Base-by-base conservation (phyloP, 1,284 basidiomycete species). In the Boletellus deceptivus region DNA sequence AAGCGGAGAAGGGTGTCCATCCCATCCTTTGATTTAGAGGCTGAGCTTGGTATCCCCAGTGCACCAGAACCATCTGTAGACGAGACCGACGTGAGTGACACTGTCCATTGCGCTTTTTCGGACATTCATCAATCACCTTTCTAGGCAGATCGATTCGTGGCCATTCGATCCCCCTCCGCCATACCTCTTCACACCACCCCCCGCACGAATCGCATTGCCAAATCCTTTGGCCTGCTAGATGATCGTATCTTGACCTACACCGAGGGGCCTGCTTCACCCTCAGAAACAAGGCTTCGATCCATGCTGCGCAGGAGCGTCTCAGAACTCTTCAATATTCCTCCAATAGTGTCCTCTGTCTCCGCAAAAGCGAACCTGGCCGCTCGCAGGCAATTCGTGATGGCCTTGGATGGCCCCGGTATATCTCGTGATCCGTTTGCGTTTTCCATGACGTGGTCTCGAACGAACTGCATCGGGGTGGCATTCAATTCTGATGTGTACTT, bases 341-440 rank as follows among this genome's bases (percentile, higher is more conserved):
- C 64, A 2, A 51, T 57, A 9, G 55, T 61, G 0, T 72, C 73
- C n/a, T 58, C 69, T 8, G 64, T 72, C 25, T 77, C 75, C 13
- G 71, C 75, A 4, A 68, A 64, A 33, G 65, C 74, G 10, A 72
- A 78, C 52, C 63, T 78, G 1, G 75, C 68, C 22, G 56, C 68
- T 29, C 72, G 73, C 41, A 71, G 67, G 50, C 77, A 79, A 46
- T 78, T 77, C 54, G 57, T 77, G 11, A 72, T 77, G 52, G 75
- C 77, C 1, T 65, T 79, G 25, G 76, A 79, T 49, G 76, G 76
- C 8, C 77, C 75, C 0, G 76, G 76, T 13, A 76, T 77, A 24
- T 73, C 76, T 13, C 61, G 66, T 7, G 72, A 79, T 51, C 66
- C 68, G 6, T 78, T 75, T 44, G 73, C 77, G 2, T 77, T 71